These are phyloP conservation scores for Trypanosoma cruzi DNA, from an alignment of 208 protist species.

Conservation along the genomic window DNA sequence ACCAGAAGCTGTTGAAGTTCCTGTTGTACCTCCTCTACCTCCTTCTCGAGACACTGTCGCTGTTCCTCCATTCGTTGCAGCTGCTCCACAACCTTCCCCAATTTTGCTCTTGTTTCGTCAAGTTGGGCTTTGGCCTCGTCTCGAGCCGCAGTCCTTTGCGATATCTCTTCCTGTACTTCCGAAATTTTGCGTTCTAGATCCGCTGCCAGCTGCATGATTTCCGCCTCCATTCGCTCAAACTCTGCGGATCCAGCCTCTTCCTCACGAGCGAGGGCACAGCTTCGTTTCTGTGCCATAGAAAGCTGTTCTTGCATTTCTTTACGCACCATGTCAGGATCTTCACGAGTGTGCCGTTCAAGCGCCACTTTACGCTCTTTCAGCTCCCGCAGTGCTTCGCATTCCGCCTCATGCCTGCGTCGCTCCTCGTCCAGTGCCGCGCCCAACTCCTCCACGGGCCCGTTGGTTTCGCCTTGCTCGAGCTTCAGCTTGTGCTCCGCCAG, in stretches of 20 bases:
- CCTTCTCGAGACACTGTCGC: constrained; percentile 62
- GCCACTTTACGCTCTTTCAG: constrained; percentile 36
- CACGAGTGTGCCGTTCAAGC: constrained; percentile 41
- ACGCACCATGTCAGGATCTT: constrained; percentile 40
- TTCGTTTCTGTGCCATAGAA: constrained; percentile 37
- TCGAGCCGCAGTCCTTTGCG: constrained; percentile 42
- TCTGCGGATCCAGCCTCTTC: constrained; percentile 56
- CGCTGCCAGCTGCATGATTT: constrained; percentile 64
- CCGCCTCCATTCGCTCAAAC: constrained; percentile 78
- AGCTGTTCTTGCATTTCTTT: constrained; percentile 64
- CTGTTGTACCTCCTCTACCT: constrained; percentile 81
- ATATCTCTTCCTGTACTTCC: constrained; percentile 66
- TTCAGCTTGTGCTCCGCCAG: constrained; percentile 51
- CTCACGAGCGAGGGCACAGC: constrained; percentile 44
- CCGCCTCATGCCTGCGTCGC: constrained; percentile 31
- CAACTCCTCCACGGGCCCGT: constrained; percentile 37
- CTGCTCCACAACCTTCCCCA: constrained; percentile 54
- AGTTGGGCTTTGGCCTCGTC: constrained; percentile 39
- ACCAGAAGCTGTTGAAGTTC: constrained; percentile 69
- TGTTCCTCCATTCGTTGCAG: constrained; percentile 44
- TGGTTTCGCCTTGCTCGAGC: constrained; percentile 28
- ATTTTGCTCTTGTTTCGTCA: constrained; percentile 30
- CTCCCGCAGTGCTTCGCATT: constrained; percentile 28
- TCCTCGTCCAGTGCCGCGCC: constrained; percentile 41
- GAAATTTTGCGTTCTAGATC: constrained; percentile 51